These are phyloP conservation scores for Fusarium virguliforme DNA, from an alignment of 2,329 filamentous ascomycete species.

Conservation along the genomic window DNA sequence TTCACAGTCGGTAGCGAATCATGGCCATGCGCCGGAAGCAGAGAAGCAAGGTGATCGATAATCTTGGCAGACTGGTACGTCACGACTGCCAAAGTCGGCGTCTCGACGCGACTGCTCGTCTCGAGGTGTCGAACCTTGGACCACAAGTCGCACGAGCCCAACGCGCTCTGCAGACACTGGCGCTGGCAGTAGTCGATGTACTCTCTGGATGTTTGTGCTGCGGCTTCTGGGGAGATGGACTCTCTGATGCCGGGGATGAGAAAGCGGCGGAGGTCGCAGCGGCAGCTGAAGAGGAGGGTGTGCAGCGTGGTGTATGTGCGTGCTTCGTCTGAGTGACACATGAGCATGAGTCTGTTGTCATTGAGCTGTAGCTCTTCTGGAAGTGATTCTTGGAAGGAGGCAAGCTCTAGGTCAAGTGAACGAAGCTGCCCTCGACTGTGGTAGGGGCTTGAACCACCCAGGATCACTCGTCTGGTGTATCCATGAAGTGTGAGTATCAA, in stretches of 20 bases:
- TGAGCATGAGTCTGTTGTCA: slow-evolving; percentile 41
- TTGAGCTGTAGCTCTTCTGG: slow-evolving; percentile 45
- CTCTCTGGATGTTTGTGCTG: slow-evolving; percentile 26
- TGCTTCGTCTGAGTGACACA: slow-evolving; percentile 48
- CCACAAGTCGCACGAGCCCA: slow-evolving; percentile 37
- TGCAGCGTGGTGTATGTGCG: slow-evolving; percentile 43
- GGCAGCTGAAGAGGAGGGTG: slow-evolving; percentile 36
- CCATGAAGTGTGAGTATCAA: neutral
- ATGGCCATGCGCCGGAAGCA: slow-evolving; percentile 26
- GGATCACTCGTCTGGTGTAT: slow-evolving; percentile 42
- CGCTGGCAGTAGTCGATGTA: slow-evolving; percentile 44
- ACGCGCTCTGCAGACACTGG: slow-evolving; percentile 24
- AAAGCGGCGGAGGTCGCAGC: slow-evolving; percentile 51
- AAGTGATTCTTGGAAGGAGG: slow-evolving; percentile 31
- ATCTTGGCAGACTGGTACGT: slow-evolving; percentile 45
- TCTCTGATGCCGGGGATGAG: slow-evolving; percentile 49
- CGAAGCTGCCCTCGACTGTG: slow-evolving; percentile 33
- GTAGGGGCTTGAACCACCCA: slow-evolving; percentile 36
- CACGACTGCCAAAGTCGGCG: slow-evolving; percentile 21
- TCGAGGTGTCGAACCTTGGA: slow-evolving; percentile 31
- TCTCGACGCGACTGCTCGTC: slow-evolving; percentile 30
- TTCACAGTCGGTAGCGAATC: slow-evolving; percentile 25
- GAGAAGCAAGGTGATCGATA: slow-evolving; percentile 27
- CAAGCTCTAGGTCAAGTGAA: slow-evolving; percentile 41
- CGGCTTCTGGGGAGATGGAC: slow-evolving; percentile 31